Base-by-base conservation (phyloP, 805 yeast species). In the Candida jianshihensis region DNA sequence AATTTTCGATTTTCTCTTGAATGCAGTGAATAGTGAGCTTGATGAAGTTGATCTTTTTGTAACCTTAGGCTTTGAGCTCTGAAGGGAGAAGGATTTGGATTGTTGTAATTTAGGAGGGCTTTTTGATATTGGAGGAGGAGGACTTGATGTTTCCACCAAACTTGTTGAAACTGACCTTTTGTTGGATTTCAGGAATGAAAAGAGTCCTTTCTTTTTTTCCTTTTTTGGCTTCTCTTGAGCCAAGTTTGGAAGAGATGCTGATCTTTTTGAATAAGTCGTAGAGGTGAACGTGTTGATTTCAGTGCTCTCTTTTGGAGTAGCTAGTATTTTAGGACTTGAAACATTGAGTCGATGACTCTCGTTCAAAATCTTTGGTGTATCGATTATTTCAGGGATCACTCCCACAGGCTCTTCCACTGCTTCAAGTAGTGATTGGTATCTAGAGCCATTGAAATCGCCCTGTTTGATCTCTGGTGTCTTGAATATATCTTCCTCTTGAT, bases 41-140 rank as follows among this genome's bases (percentile, higher is more conserved):
- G 55, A 46, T 1, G 56, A 51, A 2, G 52, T 37, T 14, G 57
- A 52, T 18, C 55, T 43, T 20, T 43, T 44, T 2, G 54, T 43
- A 16, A 37, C 38, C 30, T 30, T 43, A 12, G 47, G 43, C 24
- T 19, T 22, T 16, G 38, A 12, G 19, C 35, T 12, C 6, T 39
- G 20, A n/a, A 39, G 1, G 6, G 48, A 40, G 34, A 46, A 46
- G 1, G 53, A 45, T 30, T 40, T 43, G 5, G 54, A 48, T 12
- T 21, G 27, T 19, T 25, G 27, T 33, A 27, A 30, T 31, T 32
- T 22, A 29, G 33, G 36, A 12, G 34, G 9, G 13, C 16, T n/a
- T 29, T 39, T 31, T 22, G 15, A n/a, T 27, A 14, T n/a, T 21
- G 30, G 26, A 30, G 31, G 36, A 13, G 38, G 15, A 15, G 40